Base-by-base conservation (phyloP, 371 early-diverging fungal species). In the Nematocida minor region DNA sequence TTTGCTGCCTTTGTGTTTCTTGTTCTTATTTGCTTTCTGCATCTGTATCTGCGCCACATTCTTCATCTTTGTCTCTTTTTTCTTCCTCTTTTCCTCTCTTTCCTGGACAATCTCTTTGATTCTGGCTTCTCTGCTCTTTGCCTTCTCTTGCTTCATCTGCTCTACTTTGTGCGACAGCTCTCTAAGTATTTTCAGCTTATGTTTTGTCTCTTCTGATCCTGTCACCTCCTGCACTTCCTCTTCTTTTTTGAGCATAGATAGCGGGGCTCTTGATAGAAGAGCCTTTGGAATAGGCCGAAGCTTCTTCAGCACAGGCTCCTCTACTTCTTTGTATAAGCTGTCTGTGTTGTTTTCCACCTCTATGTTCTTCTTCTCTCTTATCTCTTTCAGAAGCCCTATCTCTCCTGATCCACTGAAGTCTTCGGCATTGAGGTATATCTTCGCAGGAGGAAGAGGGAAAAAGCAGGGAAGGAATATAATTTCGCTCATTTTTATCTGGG, bases 391-490 rank as follows among this genome's bases (percentile, higher is more conserved):
- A 31, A 90, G 85, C 40, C 93, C 88, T 91, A 95, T 91, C 44
- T 93, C 94, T 87, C 93, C 93, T 92, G 27, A 4, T 31, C 66
- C 46, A 85, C 81, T 84, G 88, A 89, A 80, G 86, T 84, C 41
- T 88, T 87, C 55, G 91, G 87, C 49, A 90, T 92, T 34, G 91
- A 93, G 55, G 93, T 93, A 95, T 86, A 89, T 92, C 84, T 90
- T 89, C 80, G 91, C 90, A 66, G 92, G 92, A 81, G 91, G 90
- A 60, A 94, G 89, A 20, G 93, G 92, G 83, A 93, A 91, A 93
- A 95, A 96, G 4, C 96, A 94, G 54, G 94, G 88, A 81, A 97
- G 86, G 84, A 95, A 94, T 22, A 96, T 91, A 85, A 96, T 95
- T 84, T 99, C 97, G 87, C 87, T 80, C 90, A 91, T 91, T 81